Evolutionary conservation across 1,139 yeast genomes (phyloP).

Genomic region (Suhomyces yuchorum): DNA sequence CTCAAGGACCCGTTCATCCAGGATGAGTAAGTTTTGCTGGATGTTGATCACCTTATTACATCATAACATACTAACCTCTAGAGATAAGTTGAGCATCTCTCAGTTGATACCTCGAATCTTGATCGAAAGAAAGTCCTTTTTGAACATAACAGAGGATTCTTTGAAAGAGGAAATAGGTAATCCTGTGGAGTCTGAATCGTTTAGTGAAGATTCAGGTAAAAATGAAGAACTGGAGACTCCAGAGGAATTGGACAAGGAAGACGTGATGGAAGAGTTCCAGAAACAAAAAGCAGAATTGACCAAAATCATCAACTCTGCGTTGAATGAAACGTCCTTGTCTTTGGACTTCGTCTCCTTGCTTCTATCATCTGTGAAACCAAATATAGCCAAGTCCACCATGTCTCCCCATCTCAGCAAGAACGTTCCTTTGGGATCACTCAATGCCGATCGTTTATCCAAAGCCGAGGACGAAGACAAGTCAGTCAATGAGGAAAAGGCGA

Average conservation of each 20-base stretch:
- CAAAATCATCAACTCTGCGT: conserved; percentile 61
- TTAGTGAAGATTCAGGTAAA: conserved; percentile 4
- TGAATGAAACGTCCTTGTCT: conserved; percentile 86
- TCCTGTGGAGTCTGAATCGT: conserved; percentile 14
- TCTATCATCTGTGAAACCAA: conserved; percentile 80
- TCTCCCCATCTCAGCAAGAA: conserved; percentile 81
- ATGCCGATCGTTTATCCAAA: conserved; percentile 56
- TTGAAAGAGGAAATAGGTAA: conserved; percentile 47
- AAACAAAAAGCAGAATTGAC: conserved; percentile 59
- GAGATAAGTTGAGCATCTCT: conserved; percentile 40
- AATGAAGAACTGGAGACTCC: conserved; percentile 23
- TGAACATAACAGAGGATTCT: conserved; percentile 58
- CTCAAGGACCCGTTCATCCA: conserved; percentile 41
- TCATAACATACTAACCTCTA: conserved; percentile 19
- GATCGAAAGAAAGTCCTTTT: conserved; percentile 41
- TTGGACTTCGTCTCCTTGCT: conserved; percentile 84
- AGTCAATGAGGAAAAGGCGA: conserved; percentile 20
- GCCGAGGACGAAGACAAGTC: conserved; percentile 23
- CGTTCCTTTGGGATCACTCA: conserved; percentile 79
- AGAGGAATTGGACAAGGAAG: conserved; percentile 39
- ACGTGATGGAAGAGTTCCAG: conserved; percentile 35
- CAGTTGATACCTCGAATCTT: conserved; percentile 48
- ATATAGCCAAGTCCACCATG: conserved; percentile 83
- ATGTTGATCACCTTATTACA: neutral
- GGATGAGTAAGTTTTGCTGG: conserved; percentile 37